Conservation (phyloP, 805 yeast species). For the Hagleromyces aurorensis region DNA sequence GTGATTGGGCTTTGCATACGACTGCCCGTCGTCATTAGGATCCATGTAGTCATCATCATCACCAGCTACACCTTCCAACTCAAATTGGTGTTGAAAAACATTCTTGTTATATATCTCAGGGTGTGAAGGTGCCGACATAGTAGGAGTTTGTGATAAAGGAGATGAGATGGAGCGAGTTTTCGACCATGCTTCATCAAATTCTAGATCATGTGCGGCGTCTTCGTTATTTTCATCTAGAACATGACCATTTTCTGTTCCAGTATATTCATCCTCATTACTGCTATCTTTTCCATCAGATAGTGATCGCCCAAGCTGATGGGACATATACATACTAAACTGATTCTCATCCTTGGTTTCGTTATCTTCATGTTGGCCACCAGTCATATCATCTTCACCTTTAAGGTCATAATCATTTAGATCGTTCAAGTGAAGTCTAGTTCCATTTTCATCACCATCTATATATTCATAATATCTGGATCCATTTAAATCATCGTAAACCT, state of each 20-base stretch:
- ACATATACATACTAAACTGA: constrained; percentile 25
- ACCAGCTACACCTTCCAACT: constrained; percentile 35
- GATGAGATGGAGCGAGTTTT: constrained; percentile 11
- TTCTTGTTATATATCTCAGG: constrained; percentile 15
- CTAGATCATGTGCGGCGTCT: too few relatives aligned
- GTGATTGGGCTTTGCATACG: constrained; percentile 54
- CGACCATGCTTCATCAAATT: constrained; percentile 12
- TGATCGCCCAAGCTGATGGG: constrained; percentile 19
- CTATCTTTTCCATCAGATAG: constrained; percentile 17
- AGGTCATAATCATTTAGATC: constrained; percentile 34
- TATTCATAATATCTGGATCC: constrained; percentile 31
- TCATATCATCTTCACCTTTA: constrained; percentile 4
- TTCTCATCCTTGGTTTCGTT: constrained; percentile 13
- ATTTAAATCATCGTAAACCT: constrained; percentile 23
- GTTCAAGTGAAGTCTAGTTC: constrained; percentile 28
- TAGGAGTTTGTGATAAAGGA: constrained; percentile 9
- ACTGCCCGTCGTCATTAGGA: constrained; percentile 75
- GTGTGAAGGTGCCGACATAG: constrained; percentile 12
- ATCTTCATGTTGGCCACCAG: constrained; percentile 3
- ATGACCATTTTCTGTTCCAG: constrained; percentile 5
- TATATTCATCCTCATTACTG: constrained; percentile 1
- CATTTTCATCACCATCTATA: constrained; percentile 31
- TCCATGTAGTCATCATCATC: constrained; percentile 67
- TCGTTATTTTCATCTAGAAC: too few relatives aligned
- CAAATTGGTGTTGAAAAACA: constrained; percentile 38